These are phyloP conservation scores for Sphaerulina musiva DNA, from an alignment of 2,329 filamentous ascomycete genomes.

Conservation along the genomic window DNA sequence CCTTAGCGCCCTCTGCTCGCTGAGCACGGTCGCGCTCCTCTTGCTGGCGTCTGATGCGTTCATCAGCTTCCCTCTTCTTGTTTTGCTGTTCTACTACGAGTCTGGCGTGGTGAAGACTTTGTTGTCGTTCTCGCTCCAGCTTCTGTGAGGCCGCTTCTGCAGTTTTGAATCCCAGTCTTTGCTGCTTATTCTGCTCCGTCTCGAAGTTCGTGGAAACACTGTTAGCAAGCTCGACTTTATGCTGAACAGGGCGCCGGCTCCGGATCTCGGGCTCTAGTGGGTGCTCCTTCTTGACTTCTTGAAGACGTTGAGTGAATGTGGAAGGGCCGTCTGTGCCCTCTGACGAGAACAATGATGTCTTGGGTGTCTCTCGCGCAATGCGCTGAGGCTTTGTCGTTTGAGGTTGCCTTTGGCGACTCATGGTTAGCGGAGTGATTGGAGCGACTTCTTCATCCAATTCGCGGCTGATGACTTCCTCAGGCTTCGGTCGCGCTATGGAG, in stretches of 20 bases:
- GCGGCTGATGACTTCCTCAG: background rate
- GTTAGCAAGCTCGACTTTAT: background rate
- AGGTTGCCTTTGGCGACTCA: background rate
- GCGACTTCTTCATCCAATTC: background rate
- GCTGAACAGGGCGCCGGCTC: background rate
- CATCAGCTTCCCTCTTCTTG: background rate
- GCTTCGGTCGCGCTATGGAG: background rate
- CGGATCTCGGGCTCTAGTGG: background rate
- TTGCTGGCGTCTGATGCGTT: background rate
- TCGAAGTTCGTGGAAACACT: background rate
- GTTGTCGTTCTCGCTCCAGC: background rate
- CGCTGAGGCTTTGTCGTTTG: background rate
- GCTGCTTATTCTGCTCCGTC: background rate
- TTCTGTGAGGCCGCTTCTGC: background rate
- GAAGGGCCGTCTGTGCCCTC: background rate
- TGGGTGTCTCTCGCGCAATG: background rate
- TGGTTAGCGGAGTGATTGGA: background rate
- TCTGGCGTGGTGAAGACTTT: background rate
- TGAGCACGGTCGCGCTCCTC: background rate
- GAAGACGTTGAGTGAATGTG: background rate
- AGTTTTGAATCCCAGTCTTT: background rate
- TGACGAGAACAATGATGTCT: background rate
- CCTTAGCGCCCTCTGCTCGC: background rate
- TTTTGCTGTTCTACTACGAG: background rate
- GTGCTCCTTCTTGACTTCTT: background rate